Conservation (phyloP, 208 protist species). For the Leptomonas seymouri region DNA sequence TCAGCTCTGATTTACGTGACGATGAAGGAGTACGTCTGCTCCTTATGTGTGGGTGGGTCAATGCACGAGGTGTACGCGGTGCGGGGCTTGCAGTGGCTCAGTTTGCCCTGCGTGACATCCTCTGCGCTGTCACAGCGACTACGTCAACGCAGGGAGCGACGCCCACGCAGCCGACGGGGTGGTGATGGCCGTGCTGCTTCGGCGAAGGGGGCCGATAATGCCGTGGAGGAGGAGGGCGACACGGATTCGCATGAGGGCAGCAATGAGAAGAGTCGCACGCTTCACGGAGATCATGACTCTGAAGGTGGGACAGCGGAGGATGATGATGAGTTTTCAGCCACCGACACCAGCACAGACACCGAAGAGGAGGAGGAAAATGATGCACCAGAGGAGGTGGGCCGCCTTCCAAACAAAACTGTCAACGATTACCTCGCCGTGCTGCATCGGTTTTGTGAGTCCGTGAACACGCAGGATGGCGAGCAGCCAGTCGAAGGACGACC, state of each 20-base stretch:
- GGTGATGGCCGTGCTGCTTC: neutral
- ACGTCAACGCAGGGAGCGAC: neutral
- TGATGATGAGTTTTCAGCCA: slow-evolving; percentile 3
- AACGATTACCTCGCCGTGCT: slow-evolving; percentile 56
- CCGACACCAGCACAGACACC: neutral
- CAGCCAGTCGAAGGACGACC: neutral
- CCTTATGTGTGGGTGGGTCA: slow-evolving; percentile 16
- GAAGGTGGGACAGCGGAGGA: slow-evolving; percentile 17
- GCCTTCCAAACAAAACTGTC: slow-evolving; percentile 42
- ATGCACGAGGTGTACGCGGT: slow-evolving; percentile 59
- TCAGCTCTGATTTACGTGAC: slow-evolving; percentile 75
- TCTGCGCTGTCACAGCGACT: slow-evolving; percentile 4
- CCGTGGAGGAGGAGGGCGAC: neutral
- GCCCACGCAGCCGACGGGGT: neutral
- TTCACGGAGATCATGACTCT: neutral
- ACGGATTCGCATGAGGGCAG: neutral
- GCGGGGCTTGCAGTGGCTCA: slow-evolving; percentile 53
- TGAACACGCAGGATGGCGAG: slow-evolving; percentile 24
- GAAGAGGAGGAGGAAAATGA: slow-evolving; percentile 4
- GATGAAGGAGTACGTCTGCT: slow-evolving; percentile 36
- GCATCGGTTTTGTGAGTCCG: slow-evolving; percentile 51
- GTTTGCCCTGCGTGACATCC: slow-evolving; percentile 38
- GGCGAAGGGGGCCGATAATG: neutral
- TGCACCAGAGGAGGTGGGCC: slow-evolving; percentile 11
- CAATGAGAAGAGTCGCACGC: neutral